Conservation (phyloP, 192 early-diverging fungal species). For the Coemansia sp. region DNA sequence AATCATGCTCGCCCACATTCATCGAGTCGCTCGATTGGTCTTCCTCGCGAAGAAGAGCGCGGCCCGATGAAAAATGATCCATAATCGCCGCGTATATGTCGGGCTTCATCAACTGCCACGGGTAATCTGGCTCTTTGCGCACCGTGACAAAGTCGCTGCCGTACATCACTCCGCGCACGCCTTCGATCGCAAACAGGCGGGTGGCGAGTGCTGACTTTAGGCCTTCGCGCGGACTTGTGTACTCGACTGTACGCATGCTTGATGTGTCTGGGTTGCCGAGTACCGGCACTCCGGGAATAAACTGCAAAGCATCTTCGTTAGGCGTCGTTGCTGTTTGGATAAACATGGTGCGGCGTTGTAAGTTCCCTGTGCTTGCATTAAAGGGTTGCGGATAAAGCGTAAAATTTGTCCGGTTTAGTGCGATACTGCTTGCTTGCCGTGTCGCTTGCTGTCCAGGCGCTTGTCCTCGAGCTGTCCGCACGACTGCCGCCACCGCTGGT, state of each 20-base stretch:
- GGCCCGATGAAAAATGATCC: slow-evolving; percentile 86
- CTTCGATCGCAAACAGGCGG: slow-evolving; percentile 90
- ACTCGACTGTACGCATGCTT: slow-evolving; percentile 75
- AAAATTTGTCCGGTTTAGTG: background rate
- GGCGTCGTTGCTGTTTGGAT: slow-evolving; percentile 90
- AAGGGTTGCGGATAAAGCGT: background rate
- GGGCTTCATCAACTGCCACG: slow-evolving; percentile 98
- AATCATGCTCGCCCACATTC: slow-evolving; percentile 67
- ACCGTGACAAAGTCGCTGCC: slow-evolving; percentile 95
- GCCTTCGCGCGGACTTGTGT: slow-evolving; percentile 70
- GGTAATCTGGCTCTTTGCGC: slow-evolving; percentile 81
- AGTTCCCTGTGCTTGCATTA: background rate
- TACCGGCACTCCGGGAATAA: slow-evolving; percentile 90
- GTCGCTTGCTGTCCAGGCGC: background rate
- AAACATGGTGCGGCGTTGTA: slow-evolving; percentile 65
- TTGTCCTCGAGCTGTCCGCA: no score
- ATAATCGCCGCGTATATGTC: slow-evolving; percentile 96
- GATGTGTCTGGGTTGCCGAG: slow-evolving; percentile 47
- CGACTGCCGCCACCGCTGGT: background rate
- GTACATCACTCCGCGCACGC: slow-evolving; percentile 85
- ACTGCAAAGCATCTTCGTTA: slow-evolving; percentile 93
- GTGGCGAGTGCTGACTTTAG: slow-evolving; percentile 86
- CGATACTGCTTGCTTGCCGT: slow-evolving; percentile 1
- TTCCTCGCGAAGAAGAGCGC: slow-evolving; percentile 69
- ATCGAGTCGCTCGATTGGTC: slow-evolving; percentile 23